A percentile compares a stretch with the other conserved stretches of the same genome.
These are phyloP conservation scores for Pseudocercospora fuligena DNA, from an alignment of 2,329 filamentous ascomycete species.

Conservation along the genomic window DNA sequence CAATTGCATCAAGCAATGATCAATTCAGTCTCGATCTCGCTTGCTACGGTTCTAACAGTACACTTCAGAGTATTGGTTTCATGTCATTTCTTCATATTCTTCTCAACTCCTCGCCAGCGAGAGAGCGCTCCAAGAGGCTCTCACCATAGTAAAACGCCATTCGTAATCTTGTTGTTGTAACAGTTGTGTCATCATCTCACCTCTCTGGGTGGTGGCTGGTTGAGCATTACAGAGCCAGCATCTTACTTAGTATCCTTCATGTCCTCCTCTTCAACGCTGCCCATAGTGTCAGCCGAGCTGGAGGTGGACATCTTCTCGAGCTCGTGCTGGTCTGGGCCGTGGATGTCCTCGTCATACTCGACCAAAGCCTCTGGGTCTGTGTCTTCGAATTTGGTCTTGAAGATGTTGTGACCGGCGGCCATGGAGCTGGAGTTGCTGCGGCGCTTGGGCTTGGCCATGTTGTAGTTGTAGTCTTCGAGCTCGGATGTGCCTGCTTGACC, in stretches of 20 bases:
- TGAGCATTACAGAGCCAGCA: slow-evolving; percentile 24
- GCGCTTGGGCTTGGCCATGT: slow-evolving; percentile 82
- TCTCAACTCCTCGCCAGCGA: slow-evolving; percentile 25
- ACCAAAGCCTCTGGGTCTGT: slow-evolving; percentile 90
- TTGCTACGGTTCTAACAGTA: slow-evolving; percentile 8
- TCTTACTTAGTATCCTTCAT: slow-evolving; percentile 22
- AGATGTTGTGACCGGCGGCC: slow-evolving; percentile 71
- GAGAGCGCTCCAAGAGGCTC: slow-evolving; percentile 13
- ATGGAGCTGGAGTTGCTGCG: slow-evolving; percentile 88
- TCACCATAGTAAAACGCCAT: neutral
- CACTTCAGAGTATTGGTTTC: slow-evolving; percentile 14
- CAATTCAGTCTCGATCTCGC: neutral
- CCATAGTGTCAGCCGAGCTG: slow-evolving; percentile 57
- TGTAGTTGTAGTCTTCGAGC: slow-evolving; percentile 81
- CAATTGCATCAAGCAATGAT: slow-evolving; percentile 8
- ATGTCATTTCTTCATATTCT: slow-evolving; percentile 10
- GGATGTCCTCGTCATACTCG: slow-evolving; percentile 72
- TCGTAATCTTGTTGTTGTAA: slow-evolving; percentile 2
- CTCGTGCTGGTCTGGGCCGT: slow-evolving; percentile 65
- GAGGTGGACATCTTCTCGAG: slow-evolving; percentile 56
- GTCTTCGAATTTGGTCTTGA: slow-evolving; percentile 97
- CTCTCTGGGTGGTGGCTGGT: slow-evolving; percentile 11
- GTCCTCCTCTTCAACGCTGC: slow-evolving; percentile 62
- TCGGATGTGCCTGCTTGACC: slow-evolving; percentile 78
- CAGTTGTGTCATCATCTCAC: slow-evolving; percentile 12